Percentiles rank a stretch among this genome's conserved stretches.
phyloP scores from a whole-genome alignment of 2,329 filamentous ascomycete species.

The Diaporthe ilicicola region DNA sequence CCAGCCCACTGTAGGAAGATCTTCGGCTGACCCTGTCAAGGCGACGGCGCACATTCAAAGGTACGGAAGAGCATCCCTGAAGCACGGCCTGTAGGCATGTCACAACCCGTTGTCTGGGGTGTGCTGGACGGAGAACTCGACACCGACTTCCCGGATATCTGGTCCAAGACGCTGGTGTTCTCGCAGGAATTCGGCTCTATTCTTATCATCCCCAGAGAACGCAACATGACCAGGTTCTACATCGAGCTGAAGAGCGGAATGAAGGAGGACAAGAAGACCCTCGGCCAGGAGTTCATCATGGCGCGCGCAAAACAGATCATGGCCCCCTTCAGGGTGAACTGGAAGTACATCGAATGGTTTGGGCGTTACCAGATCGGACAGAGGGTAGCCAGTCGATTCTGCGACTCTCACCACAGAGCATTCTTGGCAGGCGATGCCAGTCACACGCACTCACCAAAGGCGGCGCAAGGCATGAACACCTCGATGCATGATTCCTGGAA shows the following conservation, averaged over 20 bases:
- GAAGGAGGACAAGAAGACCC: slow-evolving; percentile 37
- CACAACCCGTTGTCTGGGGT: slow-evolving; percentile 55
- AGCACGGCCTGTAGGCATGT: slow-evolving; percentile 51
- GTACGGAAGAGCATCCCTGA: slow-evolving; percentile 58
- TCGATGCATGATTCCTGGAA: slow-evolving; percentile 56
- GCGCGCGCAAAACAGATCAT: slow-evolving; percentile 56
- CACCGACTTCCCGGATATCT: slow-evolving; percentile 68
- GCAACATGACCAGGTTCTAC: slow-evolving; percentile 62
- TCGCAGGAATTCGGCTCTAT: slow-evolving; percentile 64
- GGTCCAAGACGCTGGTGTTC: slow-evolving; percentile 65
- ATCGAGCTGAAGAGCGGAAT: slow-evolving; percentile 38
- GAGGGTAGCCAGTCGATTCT: slow-evolving; percentile 67
- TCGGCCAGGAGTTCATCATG: slow-evolving; percentile 66
- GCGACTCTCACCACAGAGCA: slow-evolving; percentile 57
- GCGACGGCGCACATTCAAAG: slow-evolving; percentile 63
- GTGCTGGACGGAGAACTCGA: slow-evolving; percentile 66
- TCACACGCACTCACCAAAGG: slow-evolving; percentile 67
- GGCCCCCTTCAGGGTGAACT: slow-evolving; percentile 51
- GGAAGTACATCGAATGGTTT: slow-evolving; percentile 59
- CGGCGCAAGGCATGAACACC: slow-evolving; percentile 60
- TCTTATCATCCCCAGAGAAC: slow-evolving; percentile 66
- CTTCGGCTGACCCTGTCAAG: slow-evolving; percentile 31
- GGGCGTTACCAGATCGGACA: slow-evolving; percentile 66
- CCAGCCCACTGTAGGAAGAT: neutral
- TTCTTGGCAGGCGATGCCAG: slow-evolving; percentile 70